These are phyloP conservation scores for Xerocomus potaroensis DNA, from an alignment of 768 basidiomycete genomes.

Conservation along the genomic window DNA sequence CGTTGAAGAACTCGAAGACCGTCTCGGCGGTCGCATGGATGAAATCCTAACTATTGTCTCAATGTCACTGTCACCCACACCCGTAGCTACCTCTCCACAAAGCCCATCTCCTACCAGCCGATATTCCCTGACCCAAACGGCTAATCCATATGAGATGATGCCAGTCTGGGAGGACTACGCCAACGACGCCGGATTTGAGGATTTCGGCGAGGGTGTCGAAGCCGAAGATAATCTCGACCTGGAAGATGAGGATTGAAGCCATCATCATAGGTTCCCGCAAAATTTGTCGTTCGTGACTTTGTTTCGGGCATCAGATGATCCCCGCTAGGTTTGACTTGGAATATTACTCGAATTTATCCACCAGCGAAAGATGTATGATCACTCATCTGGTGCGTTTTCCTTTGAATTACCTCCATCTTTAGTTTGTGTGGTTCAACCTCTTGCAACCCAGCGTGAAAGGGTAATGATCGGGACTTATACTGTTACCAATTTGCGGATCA, in stretches of 20 bases:
- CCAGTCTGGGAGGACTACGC: conserved; percentile 34
- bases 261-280: too few species aligned
- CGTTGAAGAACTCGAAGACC: conserved; percentile 86
- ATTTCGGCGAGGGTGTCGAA: conserved; percentile 60
- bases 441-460: too few species aligned
- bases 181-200: conserved; percentile 59
- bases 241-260: conserved; percentile 41
- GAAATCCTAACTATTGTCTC: conserved; percentile 61
- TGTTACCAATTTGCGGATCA: too few species aligned
- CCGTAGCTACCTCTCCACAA: neutral
- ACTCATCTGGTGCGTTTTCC: too few species aligned
- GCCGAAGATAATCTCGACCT: conserved; percentile 70
- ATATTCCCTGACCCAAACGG: neutral
- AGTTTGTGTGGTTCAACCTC: too few species aligned
- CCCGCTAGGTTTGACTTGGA: too few species aligned
- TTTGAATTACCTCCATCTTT: too few species aligned
- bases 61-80: conserved; percentile 30
- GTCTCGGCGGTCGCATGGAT: conserved; percentile 66
- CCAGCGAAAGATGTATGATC: too few species aligned
- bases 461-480: too few species aligned
- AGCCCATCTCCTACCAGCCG: neutral
- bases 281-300: too few species aligned
- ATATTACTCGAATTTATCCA: too few species aligned
- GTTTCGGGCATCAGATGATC: too few species aligned
- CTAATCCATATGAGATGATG: conserved; percentile 20